A percentile compares a stretch with the other conserved stretches of the same genome.
These are phyloP conservation scores for Acacia concinna DNA, from an alignment of 331 rosid genomes.

Conservation along the genomic window DNA sequence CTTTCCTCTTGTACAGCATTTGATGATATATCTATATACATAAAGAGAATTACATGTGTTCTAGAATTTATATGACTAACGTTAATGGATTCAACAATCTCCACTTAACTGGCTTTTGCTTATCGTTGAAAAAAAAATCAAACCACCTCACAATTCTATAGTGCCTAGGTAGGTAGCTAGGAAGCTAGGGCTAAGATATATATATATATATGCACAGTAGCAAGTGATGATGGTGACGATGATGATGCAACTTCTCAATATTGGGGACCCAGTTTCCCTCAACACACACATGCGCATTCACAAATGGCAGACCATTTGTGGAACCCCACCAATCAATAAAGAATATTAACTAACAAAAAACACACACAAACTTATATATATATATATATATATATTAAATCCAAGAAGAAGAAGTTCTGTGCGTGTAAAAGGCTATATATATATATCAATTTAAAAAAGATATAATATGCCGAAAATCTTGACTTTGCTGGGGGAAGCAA, in stretches of 20 bases:
- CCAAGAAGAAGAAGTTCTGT: conserved; percentile 31
- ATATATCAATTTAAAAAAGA: conserved; percentile 16
- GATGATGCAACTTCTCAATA: conserved; percentile 40
- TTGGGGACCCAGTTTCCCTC: conserved; percentile 48
- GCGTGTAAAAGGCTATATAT: background rate
- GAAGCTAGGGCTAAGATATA: conserved; percentile 32
- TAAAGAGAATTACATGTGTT: background rate
- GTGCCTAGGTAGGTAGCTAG: background rate
- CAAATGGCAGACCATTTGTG: conserved; percentile 52
- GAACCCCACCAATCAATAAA: conserved; percentile 51
- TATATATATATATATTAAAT: conserved; percentile 18
- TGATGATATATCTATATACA: background rate
- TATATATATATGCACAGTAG: conserved; percentile 20
- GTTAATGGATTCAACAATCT: background rate
- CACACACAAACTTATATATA: background rate
- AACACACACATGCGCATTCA: conserved; percentile 51
- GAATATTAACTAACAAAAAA: conserved; percentile 28
- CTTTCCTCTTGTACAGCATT: background rate
- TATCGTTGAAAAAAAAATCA: background rate
- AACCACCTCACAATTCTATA: background rate
- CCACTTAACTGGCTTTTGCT: background rate
- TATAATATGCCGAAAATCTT: conserved; percentile 81
- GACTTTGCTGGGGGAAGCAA: conserved; percentile 75
- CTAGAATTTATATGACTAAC: background rate
- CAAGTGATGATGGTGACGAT: conserved; percentile 20